A percentile compares a stretch with the other conserved stretches of the same genome.
Conservation (phyloP, 192 early-diverging fungal species). For the Mortierella claussenii region DNA sequence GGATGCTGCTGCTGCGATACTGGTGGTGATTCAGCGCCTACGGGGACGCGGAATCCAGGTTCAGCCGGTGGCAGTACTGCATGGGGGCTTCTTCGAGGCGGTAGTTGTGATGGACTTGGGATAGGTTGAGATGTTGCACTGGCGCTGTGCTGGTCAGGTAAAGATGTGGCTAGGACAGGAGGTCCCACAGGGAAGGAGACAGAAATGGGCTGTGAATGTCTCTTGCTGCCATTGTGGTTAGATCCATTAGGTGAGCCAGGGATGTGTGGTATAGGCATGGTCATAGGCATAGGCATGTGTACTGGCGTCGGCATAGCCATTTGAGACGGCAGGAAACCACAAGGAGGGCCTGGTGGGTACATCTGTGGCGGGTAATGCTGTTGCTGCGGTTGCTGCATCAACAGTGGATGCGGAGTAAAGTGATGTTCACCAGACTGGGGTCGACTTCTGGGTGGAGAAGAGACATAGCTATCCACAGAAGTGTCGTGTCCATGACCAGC, state of each 20-base stretch:
- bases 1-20: no score
- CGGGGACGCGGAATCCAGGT: conserved; percentile 25
- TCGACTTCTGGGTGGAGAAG: conserved; percentile 15
- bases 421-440: conserved; percentile 23
- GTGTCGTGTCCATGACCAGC: conserved; percentile 5
- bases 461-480: background rate
- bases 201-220: conserved; percentile 34
- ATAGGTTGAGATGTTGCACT: background rate
- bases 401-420: conserved; percentile 30
- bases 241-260: conserved; percentile 8
- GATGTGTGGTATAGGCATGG: conserved; percentile 36
- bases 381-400: conserved; percentile 26
- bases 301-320: conserved; percentile 30
- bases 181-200: conserved; percentile 33
- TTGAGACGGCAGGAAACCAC: conserved; percentile 1
- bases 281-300: conserved; percentile 20
- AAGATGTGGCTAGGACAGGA: background rate
- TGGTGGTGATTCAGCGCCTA: conserved; percentile 2
- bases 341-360: conserved; percentile 23
- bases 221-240: conserved; percentile 5
- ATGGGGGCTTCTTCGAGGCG: conserved; percentile 14
- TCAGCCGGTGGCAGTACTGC: conserved; percentile 30
- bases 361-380: conserved; percentile 16
- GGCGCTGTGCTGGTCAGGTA: background rate
- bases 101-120: background rate